Evolutionary conservation across 2,329 filamentous ascomycete genomes (phyloP).

Genomic region (Cryphonectria nitschkei): DNA sequence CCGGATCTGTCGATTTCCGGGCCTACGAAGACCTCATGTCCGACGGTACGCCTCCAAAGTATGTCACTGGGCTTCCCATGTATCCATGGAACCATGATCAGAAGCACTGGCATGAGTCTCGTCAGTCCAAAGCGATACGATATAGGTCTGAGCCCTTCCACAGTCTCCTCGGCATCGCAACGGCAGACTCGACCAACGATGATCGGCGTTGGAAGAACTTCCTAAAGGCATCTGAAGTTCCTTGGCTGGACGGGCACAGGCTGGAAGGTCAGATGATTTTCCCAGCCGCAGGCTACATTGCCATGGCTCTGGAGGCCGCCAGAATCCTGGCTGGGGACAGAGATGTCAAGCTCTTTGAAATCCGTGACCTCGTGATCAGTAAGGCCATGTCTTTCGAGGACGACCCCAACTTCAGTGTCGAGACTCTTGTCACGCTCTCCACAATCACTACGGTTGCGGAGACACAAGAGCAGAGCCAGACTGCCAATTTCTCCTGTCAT

Average conservation of each 20-base stretch:
- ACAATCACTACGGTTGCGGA: background rate
- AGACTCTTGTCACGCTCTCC: background rate
- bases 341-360: background rate
- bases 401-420: background rate
- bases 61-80: background rate
- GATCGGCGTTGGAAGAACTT: background rate
- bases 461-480: background rate
- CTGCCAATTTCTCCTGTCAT: background rate
- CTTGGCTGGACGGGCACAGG: conserved; percentile 46
- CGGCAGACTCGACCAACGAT: background rate
- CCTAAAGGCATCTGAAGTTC: conserved; percentile 31
- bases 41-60: background rate
- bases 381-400: conserved; percentile 29
- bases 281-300: conserved; percentile 37
- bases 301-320: conserved; percentile 32
- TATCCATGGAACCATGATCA: conserved; percentile 11
- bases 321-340: background rate
- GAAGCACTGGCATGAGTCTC: conserved; percentile 3
- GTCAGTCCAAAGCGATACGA: conserved; percentile 14
- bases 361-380: conserved; percentile 28
- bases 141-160: conserved; percentile 30
- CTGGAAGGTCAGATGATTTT: conserved; percentile 42
- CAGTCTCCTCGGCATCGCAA: conserved; percentile 31
- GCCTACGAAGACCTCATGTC: background rate
- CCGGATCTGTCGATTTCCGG: background rate